These are phyloP conservation scores for Mycena rosella DNA, from an alignment of 768 basidiomycete species.

Conservation along the genomic window DNA sequence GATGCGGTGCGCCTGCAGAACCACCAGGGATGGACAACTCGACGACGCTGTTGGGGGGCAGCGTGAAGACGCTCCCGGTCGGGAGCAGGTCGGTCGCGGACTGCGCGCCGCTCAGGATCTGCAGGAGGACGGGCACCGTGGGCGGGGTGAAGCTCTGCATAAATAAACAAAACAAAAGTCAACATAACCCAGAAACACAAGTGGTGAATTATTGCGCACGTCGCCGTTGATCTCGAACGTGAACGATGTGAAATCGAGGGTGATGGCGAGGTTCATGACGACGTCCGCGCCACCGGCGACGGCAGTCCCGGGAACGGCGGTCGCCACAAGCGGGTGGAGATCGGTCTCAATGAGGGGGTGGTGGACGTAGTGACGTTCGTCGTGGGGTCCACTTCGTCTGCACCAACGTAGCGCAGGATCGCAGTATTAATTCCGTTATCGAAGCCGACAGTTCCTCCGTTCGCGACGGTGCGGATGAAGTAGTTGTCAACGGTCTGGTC, in stretches of 20 bases:
- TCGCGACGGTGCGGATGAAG: slow-evolving; percentile 57
- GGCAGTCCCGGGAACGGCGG: slow-evolving; percentile 48
- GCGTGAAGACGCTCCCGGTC: slow-evolving; percentile 54
- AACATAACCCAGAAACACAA: too few species aligned
- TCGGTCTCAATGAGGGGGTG: slow-evolving; percentile 52
- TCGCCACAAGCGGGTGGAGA: slow-evolving; percentile 49
- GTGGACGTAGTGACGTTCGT: slow-evolving; percentile 40
- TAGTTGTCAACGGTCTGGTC: slow-evolving; percentile 64
- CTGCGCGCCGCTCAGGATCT: slow-evolving; percentile 61
- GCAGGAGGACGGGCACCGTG: slow-evolving; percentile 62
- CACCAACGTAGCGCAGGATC: slow-evolving; percentile 65
- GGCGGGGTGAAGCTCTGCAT: too few species aligned
- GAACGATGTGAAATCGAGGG: slow-evolving; percentile 18
- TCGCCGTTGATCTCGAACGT: slow-evolving; percentile 21
- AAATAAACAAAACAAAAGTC: too few species aligned
- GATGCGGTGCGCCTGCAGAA: slow-evolving; percentile 49
- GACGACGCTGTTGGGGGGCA: slow-evolving; percentile 60
- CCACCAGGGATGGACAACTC: slow-evolving; percentile 61
- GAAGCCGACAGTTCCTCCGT: slow-evolving; percentile 46
- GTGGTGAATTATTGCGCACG: too few species aligned
- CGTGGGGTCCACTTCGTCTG: slow-evolving; percentile 38
- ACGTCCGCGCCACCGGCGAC: slow-evolving; percentile 33
- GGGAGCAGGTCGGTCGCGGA: slow-evolving; percentile 55
- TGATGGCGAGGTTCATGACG: slow-evolving; percentile 21
- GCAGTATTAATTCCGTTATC: slow-evolving; percentile 59